Percentiles rank a stretch among this genome's conserved stretches.
Conservation (phyloP, 2,329 filamentous ascomycete genomes). For the Zymoseptoria passerinii region DNA sequence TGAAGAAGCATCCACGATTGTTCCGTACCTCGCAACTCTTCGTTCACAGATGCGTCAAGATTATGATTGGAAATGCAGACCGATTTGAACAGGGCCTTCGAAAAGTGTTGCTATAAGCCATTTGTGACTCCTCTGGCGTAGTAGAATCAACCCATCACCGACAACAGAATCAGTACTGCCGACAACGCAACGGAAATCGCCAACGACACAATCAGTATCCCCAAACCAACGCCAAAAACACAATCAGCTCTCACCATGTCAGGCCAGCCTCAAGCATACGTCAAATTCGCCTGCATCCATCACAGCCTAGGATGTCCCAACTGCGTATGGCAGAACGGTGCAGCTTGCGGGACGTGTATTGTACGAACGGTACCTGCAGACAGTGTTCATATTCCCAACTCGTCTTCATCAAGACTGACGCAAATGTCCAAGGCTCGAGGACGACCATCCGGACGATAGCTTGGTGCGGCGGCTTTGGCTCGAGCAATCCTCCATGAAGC, state of each 20-base stretch:
- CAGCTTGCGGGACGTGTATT: conserved; percentile 18
- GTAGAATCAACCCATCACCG: too few species aligned
- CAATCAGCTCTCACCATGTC: neutral
- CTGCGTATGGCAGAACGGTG: conserved; percentile 17
- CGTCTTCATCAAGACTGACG: neutral
- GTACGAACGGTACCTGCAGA: conserved; percentile 5
- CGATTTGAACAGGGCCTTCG: neutral
- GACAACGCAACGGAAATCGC: too few species aligned
- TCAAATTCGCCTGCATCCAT: conserved; percentile 13
- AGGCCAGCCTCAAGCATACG: conserved; percentile 9
- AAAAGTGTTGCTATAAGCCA: neutral
- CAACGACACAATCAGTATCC: too few species aligned
- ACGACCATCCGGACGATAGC: neutral
- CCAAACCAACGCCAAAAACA: neutral
- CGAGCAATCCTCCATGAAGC: too few species aligned
- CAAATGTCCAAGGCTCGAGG: neutral
- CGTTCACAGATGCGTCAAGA: neutral
- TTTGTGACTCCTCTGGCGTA: neutral
- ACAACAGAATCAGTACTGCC: too few species aligned
- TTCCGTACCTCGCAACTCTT: neutral
- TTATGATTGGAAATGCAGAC: neutral
- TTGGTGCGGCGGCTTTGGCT: too few species aligned
- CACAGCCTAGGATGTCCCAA: conserved; percentile 6
- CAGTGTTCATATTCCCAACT: too few species aligned
- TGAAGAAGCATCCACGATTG: neutral